These are phyloP conservation scores for Podaxis sp. DNA, from an alignment of 768 basidiomycete species.

Conservation along the genomic window DNA sequence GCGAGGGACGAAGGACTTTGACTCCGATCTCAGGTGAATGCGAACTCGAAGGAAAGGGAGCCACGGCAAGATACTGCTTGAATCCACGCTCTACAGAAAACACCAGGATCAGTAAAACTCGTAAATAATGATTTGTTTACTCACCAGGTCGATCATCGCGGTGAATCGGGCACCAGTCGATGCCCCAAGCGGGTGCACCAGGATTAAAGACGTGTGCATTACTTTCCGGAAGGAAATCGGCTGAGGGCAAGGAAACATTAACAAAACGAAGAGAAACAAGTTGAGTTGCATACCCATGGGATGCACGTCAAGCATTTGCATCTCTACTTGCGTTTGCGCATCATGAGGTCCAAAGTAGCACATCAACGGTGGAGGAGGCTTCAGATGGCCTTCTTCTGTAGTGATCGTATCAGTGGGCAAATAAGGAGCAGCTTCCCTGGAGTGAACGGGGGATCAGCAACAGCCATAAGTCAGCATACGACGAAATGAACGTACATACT, in stretches of 20 bases:
- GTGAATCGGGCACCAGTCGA: slow-evolving; percentile 92
- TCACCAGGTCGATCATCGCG: slow-evolving; percentile 54
- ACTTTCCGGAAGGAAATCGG: slow-evolving; percentile 56
- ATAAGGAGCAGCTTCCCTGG: slow-evolving; percentile 58
- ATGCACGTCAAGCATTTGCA: slow-evolving; percentile 46
- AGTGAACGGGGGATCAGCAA: slow-evolving; percentile 14
- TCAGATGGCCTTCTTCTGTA: slow-evolving; percentile 50
- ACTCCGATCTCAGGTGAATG: slow-evolving; percentile 69
- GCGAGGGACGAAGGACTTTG: slow-evolving; percentile 51
- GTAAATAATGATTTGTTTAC: slow-evolving; percentile 16
- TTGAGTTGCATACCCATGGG: slow-evolving; percentile 49
- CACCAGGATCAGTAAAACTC: background rate
- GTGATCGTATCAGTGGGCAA: slow-evolving; percentile 53
- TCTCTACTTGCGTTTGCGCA: slow-evolving; percentile 45
- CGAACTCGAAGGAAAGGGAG: slow-evolving; percentile 64
- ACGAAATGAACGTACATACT: slow-evolving; percentile 41
- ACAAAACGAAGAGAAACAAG: slow-evolving; percentile 6
- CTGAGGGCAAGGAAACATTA: slow-evolving; percentile 36
- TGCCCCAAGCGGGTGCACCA: slow-evolving; percentile 86
- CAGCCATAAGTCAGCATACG: background rate
- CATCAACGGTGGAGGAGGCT: slow-evolving; percentile 51
- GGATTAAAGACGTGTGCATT: slow-evolving; percentile 76
- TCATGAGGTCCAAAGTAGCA: slow-evolving; percentile 71
- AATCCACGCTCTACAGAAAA: slow-evolving; percentile 43
- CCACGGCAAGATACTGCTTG: slow-evolving; percentile 84